Conservation (phyloP, 768 basidiomycete genomes). For the Roridomyces roridus region DNA sequence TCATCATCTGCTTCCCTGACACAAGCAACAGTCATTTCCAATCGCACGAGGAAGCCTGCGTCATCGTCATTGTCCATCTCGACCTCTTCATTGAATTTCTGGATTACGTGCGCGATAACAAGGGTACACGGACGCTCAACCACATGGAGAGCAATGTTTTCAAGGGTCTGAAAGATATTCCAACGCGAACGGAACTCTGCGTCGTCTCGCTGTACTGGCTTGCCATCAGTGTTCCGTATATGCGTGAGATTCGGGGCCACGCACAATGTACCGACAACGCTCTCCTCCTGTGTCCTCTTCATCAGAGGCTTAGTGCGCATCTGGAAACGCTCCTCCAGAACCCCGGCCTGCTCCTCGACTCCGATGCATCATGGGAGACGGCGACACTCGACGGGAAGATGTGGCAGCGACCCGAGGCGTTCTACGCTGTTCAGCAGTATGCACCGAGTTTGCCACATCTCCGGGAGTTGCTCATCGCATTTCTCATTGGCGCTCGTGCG, state of each 20-base stretch:
- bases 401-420: constrained; percentile 29
- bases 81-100: constrained; percentile 33
- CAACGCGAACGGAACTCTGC: constrained; percentile 29
- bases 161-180: constrained; percentile 26
- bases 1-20: constrained; percentile 35
- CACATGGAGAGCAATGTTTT: constrained; percentile 43
- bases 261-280: neutral
- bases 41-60: constrained; percentile 36
- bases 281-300: neutral
- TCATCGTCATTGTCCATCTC: constrained; percentile 31
- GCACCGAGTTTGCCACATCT: constrained; percentile 25
- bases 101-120: constrained; percentile 32
- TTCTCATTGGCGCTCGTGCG: constrained; percentile 31
- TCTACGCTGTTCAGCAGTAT: constrained; percentile 23
- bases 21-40: constrained; percentile 43
- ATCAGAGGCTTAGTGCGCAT: neutral
- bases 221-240: constrained; percentile 3
- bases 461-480: constrained; percentile 20
- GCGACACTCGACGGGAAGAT: constrained; percentile 31
- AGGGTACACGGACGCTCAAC: constrained; percentile 32
- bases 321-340: constrained; percentile 27
- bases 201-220: neutral
- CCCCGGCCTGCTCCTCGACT: constrained; percentile 25
- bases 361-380: constrained; percentile 19
- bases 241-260: neutral